phyloP scores from a whole-genome alignment of 768 basidiomycete species.

The Goffeauzyma gilvescens region DNA sequence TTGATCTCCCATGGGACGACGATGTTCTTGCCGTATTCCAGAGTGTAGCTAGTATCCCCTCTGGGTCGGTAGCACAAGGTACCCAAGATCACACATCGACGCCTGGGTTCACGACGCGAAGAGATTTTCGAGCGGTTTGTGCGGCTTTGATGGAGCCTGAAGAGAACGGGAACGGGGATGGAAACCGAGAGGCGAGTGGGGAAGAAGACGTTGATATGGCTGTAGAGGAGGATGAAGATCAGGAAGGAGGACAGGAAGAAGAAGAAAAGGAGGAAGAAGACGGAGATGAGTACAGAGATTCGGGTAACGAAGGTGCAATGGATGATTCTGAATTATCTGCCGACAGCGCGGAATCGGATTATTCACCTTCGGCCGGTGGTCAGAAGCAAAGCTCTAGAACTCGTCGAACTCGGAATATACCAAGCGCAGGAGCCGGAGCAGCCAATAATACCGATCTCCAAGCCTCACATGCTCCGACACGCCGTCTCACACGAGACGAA shows the following conservation, averaged over 20 bases:
- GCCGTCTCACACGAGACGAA: slow-evolving; percentile 14
- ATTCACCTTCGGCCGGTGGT: no score
- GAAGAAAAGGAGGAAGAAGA: slow-evolving; percentile 10
- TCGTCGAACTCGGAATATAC: no score
- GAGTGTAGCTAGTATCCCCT: no score
- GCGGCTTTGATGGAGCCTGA: slow-evolving; percentile 26
- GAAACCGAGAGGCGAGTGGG: slow-evolving; percentile 1
- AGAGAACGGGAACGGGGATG: slow-evolving; percentile 5
- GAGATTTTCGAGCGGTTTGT: slow-evolving; percentile 28
- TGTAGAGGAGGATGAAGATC: slow-evolving; percentile 13
- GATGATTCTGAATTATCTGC: no score
- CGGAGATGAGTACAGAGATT: no score
- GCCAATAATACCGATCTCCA: neutral
- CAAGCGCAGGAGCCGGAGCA: no score
- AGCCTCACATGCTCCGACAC: neutral
- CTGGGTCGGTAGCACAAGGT: neutral
- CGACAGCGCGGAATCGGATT: no score
- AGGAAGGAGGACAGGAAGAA: slow-evolving; percentile 11
- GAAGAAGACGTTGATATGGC: neutral
- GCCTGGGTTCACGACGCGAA: neutral
- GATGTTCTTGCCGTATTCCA: slow-evolving; percentile 26
- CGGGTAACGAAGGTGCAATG: no score
- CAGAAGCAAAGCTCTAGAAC: no score
- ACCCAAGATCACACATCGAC: slow-evolving; percentile 10
- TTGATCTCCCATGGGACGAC: slow-evolving; percentile 24